These are phyloP conservation scores for Lasiodiplodia sp. DNA, from an alignment of 2,329 filamentous ascomycete species.

Conservation along the genomic window DNA sequence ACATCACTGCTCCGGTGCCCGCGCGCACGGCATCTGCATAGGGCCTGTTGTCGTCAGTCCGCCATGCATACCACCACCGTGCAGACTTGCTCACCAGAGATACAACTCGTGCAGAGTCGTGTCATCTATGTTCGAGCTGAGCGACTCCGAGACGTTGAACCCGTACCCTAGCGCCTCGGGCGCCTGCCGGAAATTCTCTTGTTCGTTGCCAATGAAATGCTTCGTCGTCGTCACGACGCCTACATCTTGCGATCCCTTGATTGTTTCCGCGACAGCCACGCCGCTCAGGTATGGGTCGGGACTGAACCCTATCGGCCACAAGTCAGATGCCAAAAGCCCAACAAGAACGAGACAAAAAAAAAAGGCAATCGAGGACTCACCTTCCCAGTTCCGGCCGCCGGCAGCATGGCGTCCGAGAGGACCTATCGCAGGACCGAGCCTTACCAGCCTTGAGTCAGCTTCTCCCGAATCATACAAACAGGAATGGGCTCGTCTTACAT, in stretches of 20 bases:
- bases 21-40: conserved; percentile 60
- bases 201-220: conserved; percentile 76
- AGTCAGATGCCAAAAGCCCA: too few species aligned
- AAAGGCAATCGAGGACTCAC: too few species aligned
- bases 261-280: conserved; percentile 72
- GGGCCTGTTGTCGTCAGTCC: conserved; percentile 49
- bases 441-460: too few species aligned
- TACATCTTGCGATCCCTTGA: conserved; percentile 81
- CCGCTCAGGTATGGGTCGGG: conserved; percentile 80
- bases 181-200: conserved; percentile 73
- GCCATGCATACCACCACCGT: too few species aligned
- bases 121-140: conserved; percentile 69
- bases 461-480: too few species aligned
- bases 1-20: conserved; percentile 61
- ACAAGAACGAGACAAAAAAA: too few species aligned
- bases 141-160: conserved; percentile 67
- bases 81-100: conserved; percentile 56
- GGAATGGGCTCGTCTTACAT: too few species aligned
- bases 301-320: too few species aligned
- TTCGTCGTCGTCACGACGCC: conserved; percentile 81
- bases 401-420: conserved; percentile 73
- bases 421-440: conserved; percentile 79
- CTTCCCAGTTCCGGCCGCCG: conserved; percentile 76
- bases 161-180: conserved; percentile 66
- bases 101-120: conserved; percentile 70